Conservation (phyloP, 2,329 filamentous ascomycete genomes). For the Akanthomyces uredinophilus region DNA sequence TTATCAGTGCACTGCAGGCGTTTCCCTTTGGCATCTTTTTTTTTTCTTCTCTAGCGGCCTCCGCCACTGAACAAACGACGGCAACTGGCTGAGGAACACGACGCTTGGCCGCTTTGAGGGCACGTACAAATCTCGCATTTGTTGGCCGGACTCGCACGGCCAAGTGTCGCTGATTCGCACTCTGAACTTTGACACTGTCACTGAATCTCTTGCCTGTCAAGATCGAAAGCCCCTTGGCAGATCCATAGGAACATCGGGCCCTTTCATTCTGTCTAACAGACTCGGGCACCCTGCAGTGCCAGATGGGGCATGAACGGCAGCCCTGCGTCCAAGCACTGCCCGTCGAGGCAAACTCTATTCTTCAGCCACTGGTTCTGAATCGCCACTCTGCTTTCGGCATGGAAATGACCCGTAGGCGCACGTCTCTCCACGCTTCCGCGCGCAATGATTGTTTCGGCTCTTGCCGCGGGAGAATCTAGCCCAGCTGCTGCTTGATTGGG, state of each 20-base stretch:
- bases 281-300: neutral
- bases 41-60: too few species aligned
- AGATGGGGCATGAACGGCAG: neutral
- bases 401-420: neutral
- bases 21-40: neutral
- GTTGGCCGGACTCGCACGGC: neutral
- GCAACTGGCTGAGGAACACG: neutral
- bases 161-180: too few species aligned
- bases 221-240: neutral
- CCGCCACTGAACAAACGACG: neutral
- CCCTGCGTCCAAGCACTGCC: constrained; percentile 5
- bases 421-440: neutral
- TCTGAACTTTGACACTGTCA: neutral
- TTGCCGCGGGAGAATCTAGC: neutral
- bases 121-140: neutral
- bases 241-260: neutral
- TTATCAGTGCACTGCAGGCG: neutral
- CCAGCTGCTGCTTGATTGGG: neutral
- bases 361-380: too few species aligned
- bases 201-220: neutral
- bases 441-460: neutral
- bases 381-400: neutral
- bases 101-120: too few species aligned
- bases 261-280: neutral
- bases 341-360: constrained; percentile 5